Evolutionary conservation across 2,329 filamentous ascomycete genomes (phyloP).

Genomic region (Aspergillus awamori): DNA sequence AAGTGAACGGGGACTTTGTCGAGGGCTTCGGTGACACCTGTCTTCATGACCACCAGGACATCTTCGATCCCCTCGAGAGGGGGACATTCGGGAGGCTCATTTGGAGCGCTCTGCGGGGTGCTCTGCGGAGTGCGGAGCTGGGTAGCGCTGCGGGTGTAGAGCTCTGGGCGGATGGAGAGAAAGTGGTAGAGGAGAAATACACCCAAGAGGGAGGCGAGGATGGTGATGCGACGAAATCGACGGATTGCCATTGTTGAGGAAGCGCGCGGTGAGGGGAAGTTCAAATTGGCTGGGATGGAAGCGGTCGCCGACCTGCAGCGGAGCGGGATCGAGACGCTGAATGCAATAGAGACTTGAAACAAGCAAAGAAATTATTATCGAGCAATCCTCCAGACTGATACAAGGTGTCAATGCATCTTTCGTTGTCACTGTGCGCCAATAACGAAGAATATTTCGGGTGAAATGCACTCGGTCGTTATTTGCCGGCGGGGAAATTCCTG

Average conservation of each 20-base stretch:
- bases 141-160: conserved; percentile 51
- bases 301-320: conserved; percentile 10
- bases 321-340: not conserved
- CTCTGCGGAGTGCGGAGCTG: not conserved
- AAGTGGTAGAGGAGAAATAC: conserved; percentile 59
- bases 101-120: not conserved
- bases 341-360: not conserved
- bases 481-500: not conserved
- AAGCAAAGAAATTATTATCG: conserved; percentile 7
- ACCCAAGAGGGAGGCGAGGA: conserved; percentile 60
- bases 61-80: conserved; percentile 50
- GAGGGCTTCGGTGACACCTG: conserved; percentile 60
- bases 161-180: conserved; percentile 61
- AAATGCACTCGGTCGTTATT: not conserved
- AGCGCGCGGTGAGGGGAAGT: conserved; percentile 9
- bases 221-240: conserved; percentile 41
- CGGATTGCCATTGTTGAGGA: conserved; percentile 3
- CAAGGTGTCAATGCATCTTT: conserved; percentile 14
- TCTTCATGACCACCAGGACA: conserved; percentile 60
- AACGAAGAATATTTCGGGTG: not conserved
- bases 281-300: not conserved
- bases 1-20: conserved; percentile 60
- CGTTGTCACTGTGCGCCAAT: not conserved
- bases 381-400: conserved; percentile 15
- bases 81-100: conserved; percentile 29